These are phyloP conservation scores for Neltuma alba DNA, from an alignment of 306 rosid species.

Conservation along the genomic window DNA sequence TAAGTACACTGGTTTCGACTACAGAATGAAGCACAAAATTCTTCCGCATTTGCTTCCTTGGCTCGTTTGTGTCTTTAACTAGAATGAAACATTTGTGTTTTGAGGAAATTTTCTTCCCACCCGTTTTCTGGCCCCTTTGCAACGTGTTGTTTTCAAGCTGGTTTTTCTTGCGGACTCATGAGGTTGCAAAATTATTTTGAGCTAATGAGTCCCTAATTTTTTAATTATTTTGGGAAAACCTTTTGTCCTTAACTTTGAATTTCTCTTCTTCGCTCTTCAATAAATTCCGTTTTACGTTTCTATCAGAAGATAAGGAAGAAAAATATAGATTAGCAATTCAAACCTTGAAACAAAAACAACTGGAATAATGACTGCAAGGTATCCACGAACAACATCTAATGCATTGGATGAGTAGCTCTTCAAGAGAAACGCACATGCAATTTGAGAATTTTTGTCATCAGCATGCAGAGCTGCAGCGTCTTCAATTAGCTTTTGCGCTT, in stretches of 20 bases:
- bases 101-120: neutral
- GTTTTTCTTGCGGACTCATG: neutral
- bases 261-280: neutral
- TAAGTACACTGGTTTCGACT: neutral
- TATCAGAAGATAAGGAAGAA: neutral
- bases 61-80: neutral
- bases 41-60: neutral
- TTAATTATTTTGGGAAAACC: neutral
- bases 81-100: neutral
- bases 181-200: neutral
- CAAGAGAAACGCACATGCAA: slow-evolving; percentile 80
- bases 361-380: slow-evolving; percentile 71
- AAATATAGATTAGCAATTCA: slow-evolving; percentile 36
- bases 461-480: slow-evolving; percentile 78
- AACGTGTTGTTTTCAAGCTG: neutral
- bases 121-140: neutral
- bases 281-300: neutral
- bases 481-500: slow-evolving; percentile 80
- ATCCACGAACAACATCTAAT: slow-evolving; percentile 80
- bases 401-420: slow-evolving; percentile 84
- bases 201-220: neutral
- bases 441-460: slow-evolving; percentile 84
- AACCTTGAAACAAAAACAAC: slow-evolving; percentile 87
- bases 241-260: neutral
- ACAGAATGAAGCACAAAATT: neutral